Conservation (phyloP, 768 basidiomycete species). For the Amanita molliuscula region DNA sequence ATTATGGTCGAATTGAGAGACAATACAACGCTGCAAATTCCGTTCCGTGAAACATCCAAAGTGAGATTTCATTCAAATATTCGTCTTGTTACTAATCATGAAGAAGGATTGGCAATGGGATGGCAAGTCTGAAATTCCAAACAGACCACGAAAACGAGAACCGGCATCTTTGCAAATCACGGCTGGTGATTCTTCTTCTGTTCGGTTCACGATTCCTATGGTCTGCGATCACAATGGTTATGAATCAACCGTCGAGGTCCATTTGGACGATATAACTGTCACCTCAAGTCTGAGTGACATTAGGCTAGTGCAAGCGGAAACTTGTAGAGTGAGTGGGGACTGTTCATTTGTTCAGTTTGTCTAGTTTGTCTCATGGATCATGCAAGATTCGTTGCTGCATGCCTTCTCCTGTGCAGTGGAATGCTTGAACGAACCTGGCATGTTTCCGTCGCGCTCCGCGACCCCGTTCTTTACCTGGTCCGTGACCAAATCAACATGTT, state of each 20-base stretch:
- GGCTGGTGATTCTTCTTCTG: constrained; percentile 74
- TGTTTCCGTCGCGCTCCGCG: constrained; percentile 59
- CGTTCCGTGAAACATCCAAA: constrained; percentile 89
- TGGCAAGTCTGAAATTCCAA: constrained; percentile 34
- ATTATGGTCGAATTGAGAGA: constrained; percentile 76
- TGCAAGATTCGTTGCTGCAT: constrained; percentile 58
- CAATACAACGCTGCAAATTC: constrained; percentile 70
- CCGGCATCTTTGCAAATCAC: constrained; percentile 63
- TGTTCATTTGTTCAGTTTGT: not conserved
- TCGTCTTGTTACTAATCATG: constrained; percentile 4
- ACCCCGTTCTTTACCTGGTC: constrained; percentile 67
- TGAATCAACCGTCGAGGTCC: constrained; percentile 68
- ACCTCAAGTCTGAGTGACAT: constrained; percentile 87
- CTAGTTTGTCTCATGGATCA: constrained; percentile 5
- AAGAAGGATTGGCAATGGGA: constrained; percentile 91
- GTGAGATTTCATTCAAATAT: constrained; percentile 20
- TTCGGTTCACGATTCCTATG: constrained; percentile 81
- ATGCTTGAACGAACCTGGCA: constrained; percentile 69
- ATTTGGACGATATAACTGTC: constrained; percentile 68
- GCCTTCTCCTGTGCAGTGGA: constrained; percentile 78
- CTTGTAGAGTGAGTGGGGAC: constrained; percentile 51
- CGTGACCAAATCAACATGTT: constrained; percentile 95
- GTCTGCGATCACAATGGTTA: constrained; percentile 66
- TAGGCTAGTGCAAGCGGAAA: constrained; percentile 63
- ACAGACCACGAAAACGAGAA: constrained; percentile 47